Evolutionary conservation across 169 alveolate species (phyloP), one percentile per base, ranked within the genome.

Genomic region (Cryptosporidium muris): DNA sequence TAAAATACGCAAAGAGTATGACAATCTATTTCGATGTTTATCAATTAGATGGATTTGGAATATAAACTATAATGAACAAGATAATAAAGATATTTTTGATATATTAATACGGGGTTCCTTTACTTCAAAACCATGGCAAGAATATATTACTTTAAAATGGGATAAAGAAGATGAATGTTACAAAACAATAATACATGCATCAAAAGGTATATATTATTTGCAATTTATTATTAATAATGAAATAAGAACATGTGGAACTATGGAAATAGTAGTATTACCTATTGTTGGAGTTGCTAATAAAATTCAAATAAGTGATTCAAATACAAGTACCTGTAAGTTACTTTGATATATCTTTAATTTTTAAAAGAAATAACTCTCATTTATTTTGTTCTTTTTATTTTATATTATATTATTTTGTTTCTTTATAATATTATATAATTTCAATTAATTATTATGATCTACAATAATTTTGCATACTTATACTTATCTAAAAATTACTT

Each of bases 301-400:
- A 58, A 53, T 74, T 25, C 42, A 47, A 34, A 58, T 38, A 8
- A 68, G 85, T 43, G 67, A 74, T 36, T 12, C 60, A 2, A 58
- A 74, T 64, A 53, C 54, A 45, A 74, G 85, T 62, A 54, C 85
- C 54, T 63, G 85, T 74, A 74, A 74, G 85, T 74, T 74, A 25
- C 25, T 25, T 25, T 25, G 25, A 25, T 25, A 25, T 25, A n/a
- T n/a, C n/a, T n/a, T n/a, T n/a, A n/a, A n/a, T n/a, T n/a, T n/a
- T n/a, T n/a, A n/a, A n/a, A n/a, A 25, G 38, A 54, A 0, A 54
- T 6, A 9, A 9, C 9, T 54, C 4, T 16, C 63, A 54, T n/a
- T 54, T 54, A 2, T 56, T n/a, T 43, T 56, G 8, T 56, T 1
- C 4, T 34, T 8, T 25, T 25, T 25, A 25, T 25, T 25, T 25